Evolutionary conservation across 2,329 filamentous ascomycete genomes (phyloP).

Genomic region (Apiospora hydei): DNA sequence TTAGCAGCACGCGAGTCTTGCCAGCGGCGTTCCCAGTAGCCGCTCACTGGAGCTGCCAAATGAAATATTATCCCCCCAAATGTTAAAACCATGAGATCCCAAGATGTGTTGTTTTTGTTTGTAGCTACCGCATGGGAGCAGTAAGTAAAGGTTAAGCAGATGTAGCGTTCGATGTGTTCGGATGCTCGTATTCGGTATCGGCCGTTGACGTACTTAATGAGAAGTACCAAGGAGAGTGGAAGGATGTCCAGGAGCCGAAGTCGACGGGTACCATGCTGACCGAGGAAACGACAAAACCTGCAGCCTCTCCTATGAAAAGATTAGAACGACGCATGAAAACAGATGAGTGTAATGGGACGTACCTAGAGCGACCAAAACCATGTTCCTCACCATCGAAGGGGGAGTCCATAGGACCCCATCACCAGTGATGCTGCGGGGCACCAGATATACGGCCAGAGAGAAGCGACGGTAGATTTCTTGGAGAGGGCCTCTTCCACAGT

Average conservation of each 20-base stretch:
- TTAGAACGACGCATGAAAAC: constrained; percentile 3
- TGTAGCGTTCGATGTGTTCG: neutral
- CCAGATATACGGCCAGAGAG: constrained; percentile 43
- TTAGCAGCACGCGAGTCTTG: neutral
- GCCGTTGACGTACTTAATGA: neutral
- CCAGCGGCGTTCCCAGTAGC: neutral
- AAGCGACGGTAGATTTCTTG: constrained; percentile 28
- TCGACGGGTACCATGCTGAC: neutral
- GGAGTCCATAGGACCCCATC: constrained; percentile 44
- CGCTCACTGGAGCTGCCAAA: neutral
- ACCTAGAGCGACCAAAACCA: constrained; percentile 40
- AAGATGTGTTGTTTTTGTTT: neutral
- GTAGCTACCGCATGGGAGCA: neutral
- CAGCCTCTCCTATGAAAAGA: constrained; percentile 35
- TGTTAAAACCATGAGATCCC: neutral
- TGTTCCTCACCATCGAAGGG: constrained; percentile 40
- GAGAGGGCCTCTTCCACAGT: constrained; percentile 32
- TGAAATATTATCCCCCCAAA: constrained; percentile 7
- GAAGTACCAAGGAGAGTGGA: neutral
- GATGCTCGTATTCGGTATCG: neutral
- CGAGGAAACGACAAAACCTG: constrained; percentile 36
- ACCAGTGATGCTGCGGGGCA: constrained; percentile 41
- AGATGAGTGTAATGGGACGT: constrained; percentile 13
- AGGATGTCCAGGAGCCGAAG: neutral
- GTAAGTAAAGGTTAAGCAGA: neutral